Evolutionary conservation across 208 protist genomes (phyloP).

Genomic region (Endotrypanum monterogeii): DNA sequence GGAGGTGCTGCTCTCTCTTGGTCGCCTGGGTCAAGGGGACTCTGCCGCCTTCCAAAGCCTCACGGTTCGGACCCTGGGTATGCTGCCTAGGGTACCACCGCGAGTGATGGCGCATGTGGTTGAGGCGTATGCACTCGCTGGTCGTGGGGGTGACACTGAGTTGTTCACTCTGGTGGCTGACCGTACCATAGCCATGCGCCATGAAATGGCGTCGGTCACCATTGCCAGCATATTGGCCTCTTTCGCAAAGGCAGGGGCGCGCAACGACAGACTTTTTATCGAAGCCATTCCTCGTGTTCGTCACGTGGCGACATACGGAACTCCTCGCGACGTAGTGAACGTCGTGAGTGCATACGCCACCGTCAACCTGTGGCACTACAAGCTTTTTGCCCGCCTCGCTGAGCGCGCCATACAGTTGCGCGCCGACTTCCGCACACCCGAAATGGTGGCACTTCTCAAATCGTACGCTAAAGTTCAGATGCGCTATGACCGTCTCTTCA

Average conservation of each 20-base stretch:
- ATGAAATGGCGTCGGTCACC: slow-evolving; percentile 61
- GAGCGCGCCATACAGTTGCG: slow-evolving; percentile 76
- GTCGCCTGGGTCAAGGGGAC: slow-evolving; percentile 34
- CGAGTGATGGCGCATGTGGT: slow-evolving; percentile 51
- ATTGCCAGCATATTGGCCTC: slow-evolving; percentile 71
- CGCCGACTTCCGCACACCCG: slow-evolving; percentile 49
- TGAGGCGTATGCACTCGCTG: slow-evolving; percentile 52
- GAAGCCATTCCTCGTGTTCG: slow-evolving; percentile 81
- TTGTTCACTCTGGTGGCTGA: slow-evolving; percentile 80
- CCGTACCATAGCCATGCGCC: slow-evolving; percentile 54
- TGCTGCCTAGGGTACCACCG: slow-evolving; percentile 54
- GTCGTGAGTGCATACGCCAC: slow-evolving; percentile 77
- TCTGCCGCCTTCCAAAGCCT: slow-evolving; percentile 29
- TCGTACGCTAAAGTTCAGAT: slow-evolving; percentile 77
- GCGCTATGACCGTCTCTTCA: slow-evolving; percentile 77
- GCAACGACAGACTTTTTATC: slow-evolving; percentile 81
- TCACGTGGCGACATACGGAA: slow-evolving; percentile 79
- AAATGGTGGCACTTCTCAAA: slow-evolving; percentile 49
- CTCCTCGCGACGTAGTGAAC: slow-evolving; percentile 67
- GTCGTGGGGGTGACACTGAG: slow-evolving; percentile 46
- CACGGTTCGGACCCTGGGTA: slow-evolving; percentile 48
- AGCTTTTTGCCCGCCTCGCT: slow-evolving; percentile 78
- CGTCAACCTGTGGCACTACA: slow-evolving; percentile 87
- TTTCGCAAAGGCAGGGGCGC: slow-evolving; percentile 61
- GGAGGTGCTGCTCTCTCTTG: slow-evolving; percentile 72